A percentile compares a stretch with the other conserved stretches of the same genome.
Conservation (phyloP, 2,329 filamentous ascomycete species). For the Botrytis squamosa region DNA sequence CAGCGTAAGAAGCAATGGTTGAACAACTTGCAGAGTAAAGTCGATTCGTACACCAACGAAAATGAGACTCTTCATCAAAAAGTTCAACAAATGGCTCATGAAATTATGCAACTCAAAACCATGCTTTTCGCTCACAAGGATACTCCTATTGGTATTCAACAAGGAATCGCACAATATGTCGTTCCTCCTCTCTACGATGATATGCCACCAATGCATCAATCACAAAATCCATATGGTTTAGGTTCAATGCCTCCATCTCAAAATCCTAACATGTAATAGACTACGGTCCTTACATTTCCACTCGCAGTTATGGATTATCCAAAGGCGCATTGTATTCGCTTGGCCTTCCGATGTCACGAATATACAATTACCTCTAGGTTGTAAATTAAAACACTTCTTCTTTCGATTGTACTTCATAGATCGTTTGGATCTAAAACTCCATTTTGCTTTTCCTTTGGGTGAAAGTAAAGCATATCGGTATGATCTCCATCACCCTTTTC, state of each 20-base stretch:
- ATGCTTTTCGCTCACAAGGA: constrained; percentile 92
- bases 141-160: constrained; percentile 86
- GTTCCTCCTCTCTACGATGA: background rate
- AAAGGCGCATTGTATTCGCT: background rate
- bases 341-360: background rate
- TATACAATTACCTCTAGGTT: background rate
- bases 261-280: constrained; percentile 3
- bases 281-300: background rate
- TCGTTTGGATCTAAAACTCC: background rate
- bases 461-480: background rate
- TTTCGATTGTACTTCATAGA: background rate
- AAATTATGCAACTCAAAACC: constrained; percentile 93
- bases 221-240: constrained; percentile 18
- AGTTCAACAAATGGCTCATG: constrained; percentile 81
- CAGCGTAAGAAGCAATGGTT: constrained; percentile 99
- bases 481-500: background rate
- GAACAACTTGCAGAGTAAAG: constrained; percentile 88
- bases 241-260: constrained; percentile 3
- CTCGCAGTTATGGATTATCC: background rate
- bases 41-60: constrained; percentile 87
- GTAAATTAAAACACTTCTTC: constrained; percentile 2
- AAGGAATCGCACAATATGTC: constrained; percentile 49
- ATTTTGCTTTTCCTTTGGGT: background rate
- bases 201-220: background rate
- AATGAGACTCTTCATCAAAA: constrained; percentile 85